Evolutionary conservation across 129 eudicot genomes (phyloP).

Genomic region (Smallanthus sonchifolius): DNA sequence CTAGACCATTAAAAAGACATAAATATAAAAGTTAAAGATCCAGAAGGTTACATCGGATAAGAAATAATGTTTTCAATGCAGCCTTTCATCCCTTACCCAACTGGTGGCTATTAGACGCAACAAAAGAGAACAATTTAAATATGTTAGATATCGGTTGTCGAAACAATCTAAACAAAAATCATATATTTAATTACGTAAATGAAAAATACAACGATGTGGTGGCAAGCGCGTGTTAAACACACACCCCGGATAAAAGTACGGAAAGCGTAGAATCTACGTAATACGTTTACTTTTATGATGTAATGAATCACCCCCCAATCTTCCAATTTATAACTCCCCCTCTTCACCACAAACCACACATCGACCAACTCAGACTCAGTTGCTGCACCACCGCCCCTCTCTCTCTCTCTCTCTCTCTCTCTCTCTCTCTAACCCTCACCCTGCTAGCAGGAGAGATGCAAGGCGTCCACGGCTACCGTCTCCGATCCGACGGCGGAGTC

Average conservation of each 20-base stretch:
- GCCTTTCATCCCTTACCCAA: too few relatives aligned
- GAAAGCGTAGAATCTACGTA: constrained; percentile 38
- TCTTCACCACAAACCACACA: constrained; percentile 25
- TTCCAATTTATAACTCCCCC: constrained; percentile 24
- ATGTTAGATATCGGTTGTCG: too few relatives aligned
- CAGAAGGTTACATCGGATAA: too few relatives aligned
- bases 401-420: constrained; percentile 8
- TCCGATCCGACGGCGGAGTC: constrained; percentile 54
- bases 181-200: too few relatives aligned
- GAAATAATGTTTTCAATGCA: too few relatives aligned
- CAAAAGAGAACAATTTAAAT: too few relatives aligned
- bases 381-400: neutral
- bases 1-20: too few relatives aligned
- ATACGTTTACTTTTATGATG: constrained; percentile 36
- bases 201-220: too few relatives aligned
- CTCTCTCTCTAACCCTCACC: constrained; percentile 2
- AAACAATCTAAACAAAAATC: too few relatives aligned
- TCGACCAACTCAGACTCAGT: constrained; percentile 7
- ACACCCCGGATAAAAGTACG: neutral
- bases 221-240: constrained; percentile 26
- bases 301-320: constrained; percentile 29
- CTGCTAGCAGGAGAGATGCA: constrained; percentile 31
- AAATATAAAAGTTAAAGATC: too few relatives aligned
- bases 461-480: constrained; percentile 41
- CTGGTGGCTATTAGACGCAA: too few relatives aligned